Base-by-base conservation (phyloP, 2,329 filamentous ascomycete genomes). In the Neofusicoccum ribis region DNA sequence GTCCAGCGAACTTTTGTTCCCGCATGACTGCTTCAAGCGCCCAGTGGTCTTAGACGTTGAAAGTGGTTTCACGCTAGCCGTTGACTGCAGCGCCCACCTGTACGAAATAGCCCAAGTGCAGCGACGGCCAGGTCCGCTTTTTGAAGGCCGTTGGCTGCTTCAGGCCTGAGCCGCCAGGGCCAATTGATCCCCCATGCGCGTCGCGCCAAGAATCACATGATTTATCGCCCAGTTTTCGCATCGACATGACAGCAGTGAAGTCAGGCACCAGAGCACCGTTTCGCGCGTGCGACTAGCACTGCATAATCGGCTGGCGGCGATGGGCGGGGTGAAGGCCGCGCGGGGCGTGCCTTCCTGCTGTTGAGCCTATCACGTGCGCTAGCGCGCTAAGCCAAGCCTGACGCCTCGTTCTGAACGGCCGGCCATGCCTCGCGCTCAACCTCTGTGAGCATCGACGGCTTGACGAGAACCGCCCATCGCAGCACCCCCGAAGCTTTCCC, bases 401-500 rank as follows among this genome's bases (percentile, higher is more conserved):
- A 31, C 63, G 63, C 56, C 56, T 46, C 47, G 47, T 20, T 60
- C 56, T 60, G 41, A 37, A 47, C 67, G 71, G 69, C 69, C 70
- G 70, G 69, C 73, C 70, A 14, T 44, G 41, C 41, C 43, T 60
- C 56, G 56, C 56, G 56, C 27, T 60, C 56, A 60, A 60, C 56
- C 56, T 60, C 56, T 60, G 56, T 47, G 56, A 60, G 56, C 56
- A 60, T 60, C 56, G 43, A 60, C 56, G 56, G 56, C 56, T 60
- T 60, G 56, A 60, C 56, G 56, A 60, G 56, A 46, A 47, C 56
- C 56, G 56, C 71, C 70, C 67, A 69, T 70, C 70, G 65, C 67
- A 63, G 68, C 71, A 69, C 73, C 69, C 71, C 74, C 71, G 71
- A 75, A 76, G 76, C 75, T 71, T 71, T 67, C 68, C 71, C 70